phyloP scores from a whole-genome alignment of 768 basidiomycete genomes.

The Amanita thiersii region DNA sequence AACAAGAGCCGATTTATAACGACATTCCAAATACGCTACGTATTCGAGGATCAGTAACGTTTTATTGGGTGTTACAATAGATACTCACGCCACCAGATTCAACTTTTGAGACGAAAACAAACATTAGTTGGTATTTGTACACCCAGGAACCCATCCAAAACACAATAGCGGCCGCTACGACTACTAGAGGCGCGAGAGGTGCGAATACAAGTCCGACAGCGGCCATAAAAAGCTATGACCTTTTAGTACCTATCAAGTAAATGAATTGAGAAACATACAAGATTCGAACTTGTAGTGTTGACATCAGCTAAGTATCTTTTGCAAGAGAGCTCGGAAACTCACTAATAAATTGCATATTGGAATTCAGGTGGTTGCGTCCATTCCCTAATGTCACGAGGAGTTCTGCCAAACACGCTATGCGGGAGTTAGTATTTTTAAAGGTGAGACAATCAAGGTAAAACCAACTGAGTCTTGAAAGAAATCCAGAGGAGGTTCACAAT shows the following conservation, averaged over 20 bases:
- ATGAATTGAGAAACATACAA: slow-evolving; percentile 13
- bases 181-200: slow-evolving; percentile 87
- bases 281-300: too few relatives aligned
- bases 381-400: slow-evolving; percentile 83
- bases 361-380: slow-evolving; percentile 90
- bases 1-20: slow-evolving; percentile 81
- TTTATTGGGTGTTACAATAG: slow-evolving; percentile 4
- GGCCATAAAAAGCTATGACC: slow-evolving; percentile 70
- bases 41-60: slow-evolving; percentile 3
- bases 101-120: slow-evolving; percentile 80
- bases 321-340: slow-evolving; percentile 33
- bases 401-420: slow-evolving; percentile 71
- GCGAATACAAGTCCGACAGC: slow-evolving; percentile 93
- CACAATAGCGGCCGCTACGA: slow-evolving; percentile 72
- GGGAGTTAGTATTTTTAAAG: slow-evolving; percentile 2
- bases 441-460: slow-evolving; percentile 7
- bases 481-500: slow-evolving; percentile 84
- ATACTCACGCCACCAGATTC: slow-evolving; percentile 86
- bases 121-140: slow-evolving; percentile 97
- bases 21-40: slow-evolving; percentile 89
- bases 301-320: slow-evolving; percentile 16
- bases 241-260: background rate
- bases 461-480: slow-evolving; percentile 76
- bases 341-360: slow-evolving; percentile 82
- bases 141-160: slow-evolving; percentile 85